phyloP scores from a whole-genome alignment of 306 rosid species.

The Casuarina glauca region DNA sequence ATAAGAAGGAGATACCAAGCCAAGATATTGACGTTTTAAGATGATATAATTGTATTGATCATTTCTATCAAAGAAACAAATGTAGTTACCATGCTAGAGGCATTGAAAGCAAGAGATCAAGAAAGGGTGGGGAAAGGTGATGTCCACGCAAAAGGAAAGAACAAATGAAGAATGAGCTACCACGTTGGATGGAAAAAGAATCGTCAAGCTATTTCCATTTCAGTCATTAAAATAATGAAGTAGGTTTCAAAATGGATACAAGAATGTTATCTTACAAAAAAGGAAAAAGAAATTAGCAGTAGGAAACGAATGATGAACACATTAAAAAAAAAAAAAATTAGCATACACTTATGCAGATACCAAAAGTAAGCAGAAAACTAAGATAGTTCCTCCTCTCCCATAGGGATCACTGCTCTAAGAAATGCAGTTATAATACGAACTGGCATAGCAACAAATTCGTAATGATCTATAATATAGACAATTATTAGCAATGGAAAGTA shows the following conservation, averaged over 20 bases:
- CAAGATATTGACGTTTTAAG: too few species aligned
- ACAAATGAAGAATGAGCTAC: neutral
- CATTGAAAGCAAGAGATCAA: neutral
- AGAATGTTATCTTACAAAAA: constrained; percentile 6
- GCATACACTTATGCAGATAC: constrained; percentile 25
- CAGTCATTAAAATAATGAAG: neutral
- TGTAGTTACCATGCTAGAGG: too few species aligned
- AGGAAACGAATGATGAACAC: neutral
- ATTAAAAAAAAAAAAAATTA: neutral
- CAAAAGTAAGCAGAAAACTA: neutral
- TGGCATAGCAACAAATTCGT: constrained; percentile 2
- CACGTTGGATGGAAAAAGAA: neutral
- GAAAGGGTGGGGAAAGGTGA: neutral
- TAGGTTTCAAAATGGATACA: constrained; percentile 7
- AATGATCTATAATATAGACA: constrained; percentile 13
- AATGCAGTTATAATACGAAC: constrained; percentile 4
- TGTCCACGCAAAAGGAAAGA: neutral
- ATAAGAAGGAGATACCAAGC: too few species aligned
- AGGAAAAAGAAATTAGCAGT: neutral
- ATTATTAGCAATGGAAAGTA: constrained; percentile 30
- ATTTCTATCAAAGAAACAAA: too few species aligned
- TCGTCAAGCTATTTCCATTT: neutral
- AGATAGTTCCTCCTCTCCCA: constrained; percentile 5
- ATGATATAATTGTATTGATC: neutral
- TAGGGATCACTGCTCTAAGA: constrained; percentile 19